Evolutionary conservation across 2,329 filamentous ascomycete species (phyloP), one percentile per base, ranked within the genome.

Genomic region (Alternaria sp.): DNA sequence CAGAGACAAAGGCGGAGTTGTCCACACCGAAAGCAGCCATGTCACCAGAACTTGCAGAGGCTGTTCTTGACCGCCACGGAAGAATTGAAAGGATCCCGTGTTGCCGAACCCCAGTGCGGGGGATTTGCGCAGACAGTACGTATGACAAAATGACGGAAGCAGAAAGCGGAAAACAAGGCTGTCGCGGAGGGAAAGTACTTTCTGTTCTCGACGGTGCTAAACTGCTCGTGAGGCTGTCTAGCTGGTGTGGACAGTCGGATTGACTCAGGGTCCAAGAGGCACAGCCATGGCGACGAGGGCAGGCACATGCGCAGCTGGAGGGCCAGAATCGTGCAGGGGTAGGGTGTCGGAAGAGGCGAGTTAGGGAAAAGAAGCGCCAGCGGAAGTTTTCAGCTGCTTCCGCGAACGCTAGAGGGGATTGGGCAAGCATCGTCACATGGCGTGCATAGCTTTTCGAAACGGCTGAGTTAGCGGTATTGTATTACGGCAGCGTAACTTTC

Each of bases 21-120:
- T 38, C 20, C 46, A 50, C 46, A 57, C 72, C 73, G 53, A 66
- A 72, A 69, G 67, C 57, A 67, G 74, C 57, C 46, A 69, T 67
- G 66, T 75, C 66, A 72, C 68, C 63, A 70, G 69, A 65, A 61
- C 63, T 52, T 64, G 68, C 65, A 67, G 60, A 71, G 63, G 62
- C 57, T 64, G 57, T 59, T 69, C 54, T 66, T 71, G 67, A 65
- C 61, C 59, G 63, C 60, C 65, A 66, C 67, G 71, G 70, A 65
- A 76, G 68, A 73, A 71, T 59, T 64, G 64, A 64, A 64, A 65
- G 57, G 62, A 49, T 62, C 72, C 71, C 76, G 73, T 77, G 62
- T 63, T 65, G 59, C 40, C 34, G 11, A 18, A 36, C 27, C 36
- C 59, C 43, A 45, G 50, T 36, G 40, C 28, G 53, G 53, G 36